These are phyloP conservation scores for Pholiota conissans DNA, from an alignment of 768 basidiomycete genomes.

Conservation along the genomic window DNA sequence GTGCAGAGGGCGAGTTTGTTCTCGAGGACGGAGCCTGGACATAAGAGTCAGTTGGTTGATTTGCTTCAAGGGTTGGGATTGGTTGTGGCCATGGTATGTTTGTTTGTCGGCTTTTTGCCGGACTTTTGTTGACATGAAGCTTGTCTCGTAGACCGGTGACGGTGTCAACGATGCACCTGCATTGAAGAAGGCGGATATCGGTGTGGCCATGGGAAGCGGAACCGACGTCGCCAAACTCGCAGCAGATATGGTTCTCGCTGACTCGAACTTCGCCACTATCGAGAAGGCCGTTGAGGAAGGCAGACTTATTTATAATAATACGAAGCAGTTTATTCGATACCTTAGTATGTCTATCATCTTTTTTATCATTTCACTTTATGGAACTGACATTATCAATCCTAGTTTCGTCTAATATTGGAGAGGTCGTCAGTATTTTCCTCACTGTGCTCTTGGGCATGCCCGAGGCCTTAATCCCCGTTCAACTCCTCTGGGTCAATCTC, in stretches of 20 bases:
- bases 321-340: slow-evolving; percentile 99
- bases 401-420: slow-evolving; percentile 97
- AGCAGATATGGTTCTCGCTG: slow-evolving; percentile 96
- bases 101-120: background rate
- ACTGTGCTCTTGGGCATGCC: slow-evolving; percentile 98
- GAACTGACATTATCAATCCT: slow-evolving; percentile 3
- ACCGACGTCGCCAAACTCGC: slow-evolving; percentile 98
- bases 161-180: slow-evolving; percentile 99
- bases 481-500: slow-evolving; percentile 97
- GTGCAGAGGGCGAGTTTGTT: slow-evolving; percentile 91
- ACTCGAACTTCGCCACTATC: slow-evolving; percentile 97
- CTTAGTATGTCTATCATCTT: slow-evolving; percentile 59
- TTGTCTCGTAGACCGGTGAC: slow-evolving; percentile 77
- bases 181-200: slow-evolving; percentile 95
- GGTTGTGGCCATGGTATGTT: slow-evolving; percentile 89
- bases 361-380: background rate
- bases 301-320: slow-evolving; percentile 97
- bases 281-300: slow-evolving; percentile 97
- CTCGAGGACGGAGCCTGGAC: slow-evolving; percentile 90
- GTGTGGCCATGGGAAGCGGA: slow-evolving; percentile 98
- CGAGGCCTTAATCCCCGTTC: slow-evolving; percentile 97
- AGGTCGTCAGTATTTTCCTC: slow-evolving; percentile 97
- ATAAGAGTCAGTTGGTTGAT: slow-evolving; percentile 95
- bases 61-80: slow-evolving; percentile 87
- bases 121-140: background rate